Conservation (phyloP, 2,329 filamentous ascomycete species). For the Aspergillus pseudoterreus region DNA sequence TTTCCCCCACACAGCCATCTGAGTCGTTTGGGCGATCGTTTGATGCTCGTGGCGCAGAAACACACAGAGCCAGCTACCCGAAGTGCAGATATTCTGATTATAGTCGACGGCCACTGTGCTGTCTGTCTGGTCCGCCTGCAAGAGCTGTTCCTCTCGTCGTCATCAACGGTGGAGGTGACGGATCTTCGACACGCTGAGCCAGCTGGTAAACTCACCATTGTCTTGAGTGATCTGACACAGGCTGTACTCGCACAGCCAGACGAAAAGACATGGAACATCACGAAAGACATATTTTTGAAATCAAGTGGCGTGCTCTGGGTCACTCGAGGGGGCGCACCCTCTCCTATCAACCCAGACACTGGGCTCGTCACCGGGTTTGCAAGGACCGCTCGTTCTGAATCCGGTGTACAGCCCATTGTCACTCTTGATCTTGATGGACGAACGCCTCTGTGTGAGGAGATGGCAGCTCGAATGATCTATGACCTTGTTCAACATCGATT, state of each 20-base stretch:
- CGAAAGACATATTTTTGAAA: slow-evolving; percentile 16
- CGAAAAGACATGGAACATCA: slow-evolving; percentile 2
- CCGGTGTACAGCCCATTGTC: slow-evolving; percentile 18
- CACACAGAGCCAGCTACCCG: too few species aligned
- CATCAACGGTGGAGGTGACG: slow-evolving; percentile 5
- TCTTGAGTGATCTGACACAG: slow-evolving; percentile 12
- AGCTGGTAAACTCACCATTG: slow-evolving; percentile 14
- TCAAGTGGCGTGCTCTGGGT: slow-evolving; percentile 22
- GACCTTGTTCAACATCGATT: slow-evolving; percentile 12
- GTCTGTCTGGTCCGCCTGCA: not conserved
- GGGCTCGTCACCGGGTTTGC: slow-evolving; percentile 20
- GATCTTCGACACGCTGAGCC: slow-evolving; percentile 7
- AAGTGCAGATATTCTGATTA: slow-evolving; percentile 9
- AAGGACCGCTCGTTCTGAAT: slow-evolving; percentile 25
- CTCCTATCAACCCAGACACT: slow-evolving; percentile 11
- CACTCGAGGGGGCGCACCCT: slow-evolving; percentile 15
- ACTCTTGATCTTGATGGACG: slow-evolving; percentile 21
- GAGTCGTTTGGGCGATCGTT: too few species aligned
- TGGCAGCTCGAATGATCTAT: slow-evolving; percentile 9
- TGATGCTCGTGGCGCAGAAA: too few species aligned
- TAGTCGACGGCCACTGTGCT: slow-evolving; percentile 4
- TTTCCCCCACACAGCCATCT: not conserved
- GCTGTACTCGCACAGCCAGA: slow-evolving; percentile 2
- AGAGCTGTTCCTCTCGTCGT: not conserved
- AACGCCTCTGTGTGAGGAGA: slow-evolving; percentile 2